Percentiles rank a stretch among this genome's conserved stretches.
Conservation (phyloP, 2,329 filamentous ascomycete genomes). For the Fonsecaea pedrosoi region DNA sequence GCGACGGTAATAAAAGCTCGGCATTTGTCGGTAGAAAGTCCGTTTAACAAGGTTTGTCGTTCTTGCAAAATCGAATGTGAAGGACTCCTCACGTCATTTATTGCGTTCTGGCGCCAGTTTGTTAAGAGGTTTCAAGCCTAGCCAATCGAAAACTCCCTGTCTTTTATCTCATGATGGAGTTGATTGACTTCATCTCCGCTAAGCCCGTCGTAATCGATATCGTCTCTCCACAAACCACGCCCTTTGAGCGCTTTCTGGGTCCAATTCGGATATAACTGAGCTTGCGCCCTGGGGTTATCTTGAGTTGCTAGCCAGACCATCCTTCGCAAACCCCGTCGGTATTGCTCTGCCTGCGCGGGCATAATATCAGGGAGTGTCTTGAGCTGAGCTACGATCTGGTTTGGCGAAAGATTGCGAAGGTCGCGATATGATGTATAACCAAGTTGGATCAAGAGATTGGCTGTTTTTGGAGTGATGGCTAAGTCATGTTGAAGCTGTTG, state of each 20-base stretch:
- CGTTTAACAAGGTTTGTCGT: constrained; percentile 10
- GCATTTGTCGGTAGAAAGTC: constrained; percentile 17
- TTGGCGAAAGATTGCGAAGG: not conserved
- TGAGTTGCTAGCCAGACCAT: not conserved
- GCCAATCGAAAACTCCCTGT: not conserved
- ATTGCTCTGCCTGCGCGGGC: not conserved
- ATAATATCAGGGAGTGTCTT: not conserved
- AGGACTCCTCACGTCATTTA: constrained; percentile 12
- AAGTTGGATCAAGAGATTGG: not conserved
- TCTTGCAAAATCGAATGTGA: not conserved
- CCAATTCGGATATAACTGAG: constrained; percentile 5
- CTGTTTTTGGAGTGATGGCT: constrained; percentile 1
- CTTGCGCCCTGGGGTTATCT: constrained; percentile 1
- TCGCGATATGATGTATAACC: constrained; percentile 3
- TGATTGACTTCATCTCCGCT: constrained; percentile 24
- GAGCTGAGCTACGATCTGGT: not conserved
- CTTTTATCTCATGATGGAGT: constrained; percentile 11
- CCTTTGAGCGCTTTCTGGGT: not conserved
- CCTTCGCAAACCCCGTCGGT: not conserved
- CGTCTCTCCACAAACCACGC: constrained; percentile 9
- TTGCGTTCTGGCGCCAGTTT: not conserved
- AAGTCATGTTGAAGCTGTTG: not conserved
- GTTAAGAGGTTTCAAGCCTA: not conserved
- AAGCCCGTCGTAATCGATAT: constrained; percentile 20
- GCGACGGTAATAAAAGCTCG: constrained; percentile 6